These are phyloP conservation scores for Punctularia strigosozonata DNA, from an alignment of 768 basidiomycete genomes.

Conservation along the genomic window DNA sequence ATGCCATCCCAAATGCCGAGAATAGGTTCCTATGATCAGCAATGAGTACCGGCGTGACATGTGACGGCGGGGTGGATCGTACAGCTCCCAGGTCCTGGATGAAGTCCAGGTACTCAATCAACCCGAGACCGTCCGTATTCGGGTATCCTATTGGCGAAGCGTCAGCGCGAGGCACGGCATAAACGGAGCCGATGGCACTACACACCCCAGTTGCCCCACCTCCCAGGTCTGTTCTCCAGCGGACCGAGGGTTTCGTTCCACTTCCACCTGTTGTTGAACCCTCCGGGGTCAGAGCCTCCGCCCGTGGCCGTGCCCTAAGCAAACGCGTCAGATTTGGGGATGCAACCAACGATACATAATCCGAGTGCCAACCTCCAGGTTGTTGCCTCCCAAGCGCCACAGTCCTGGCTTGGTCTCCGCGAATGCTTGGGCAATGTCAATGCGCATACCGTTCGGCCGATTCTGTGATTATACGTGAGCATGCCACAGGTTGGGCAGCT, in stretches of 20 bases:
- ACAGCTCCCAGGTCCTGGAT: conserved; percentile 26
- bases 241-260: conserved; percentile 18
- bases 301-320: conserved; percentile 6
- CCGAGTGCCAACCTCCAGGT: conserved; percentile 2
- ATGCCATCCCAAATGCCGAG: conserved; percentile 11
- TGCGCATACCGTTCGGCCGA: conserved; percentile 15
- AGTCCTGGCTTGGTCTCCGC: conserved; percentile 12
- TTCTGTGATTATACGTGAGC: too few relatives aligned
- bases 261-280: conserved; percentile 10
- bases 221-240: conserved; percentile 14
- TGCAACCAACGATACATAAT: conserved; percentile 4
- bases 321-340: neutral
- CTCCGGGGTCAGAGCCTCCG: conserved; percentile 7
- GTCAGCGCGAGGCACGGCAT: neutral
- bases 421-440: conserved; percentile 14
- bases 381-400: conserved; percentile 15
- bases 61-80: conserved; percentile 1
- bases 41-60: neutral
- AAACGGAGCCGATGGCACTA: neutral
- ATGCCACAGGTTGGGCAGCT: too few relatives aligned
- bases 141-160: neutral
- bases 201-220: conserved; percentile 17
- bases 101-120: conserved; percentile 31
- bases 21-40: conserved; percentile 17
- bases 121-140: conserved; percentile 7